Evolutionary conservation across 768 basidiomycete species (phyloP), one percentile per base, ranked within the genome.

Genomic region (Saitozyma sp.): DNA sequence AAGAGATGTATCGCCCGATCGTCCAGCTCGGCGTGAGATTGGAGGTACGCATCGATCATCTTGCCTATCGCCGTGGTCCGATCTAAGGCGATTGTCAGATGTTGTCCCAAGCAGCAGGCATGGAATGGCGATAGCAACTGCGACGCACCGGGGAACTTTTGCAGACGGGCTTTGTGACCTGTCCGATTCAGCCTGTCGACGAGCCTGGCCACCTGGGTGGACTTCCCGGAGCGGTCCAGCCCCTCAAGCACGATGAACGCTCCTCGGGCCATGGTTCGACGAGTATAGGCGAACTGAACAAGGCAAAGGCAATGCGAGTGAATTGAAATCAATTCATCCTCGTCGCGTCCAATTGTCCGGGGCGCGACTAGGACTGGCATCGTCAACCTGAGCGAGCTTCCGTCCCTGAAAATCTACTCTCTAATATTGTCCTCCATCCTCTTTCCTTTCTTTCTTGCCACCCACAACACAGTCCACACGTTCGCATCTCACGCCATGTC

Each of bases 211-310:
- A 87, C 87, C 75, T 97, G 95, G 0, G 93, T 99, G 40, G 89
- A 90, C 78, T 98, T 98, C 14, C 96, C 96, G 0, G 91, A 92
- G 64, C 90, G 84, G 77, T 98, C 95, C n/a, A 98, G 86, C 13
- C 95, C 96, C 79, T 97, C 94, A 55, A 97, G 84, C 43, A 92
- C 93, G 74, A 97, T 89, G 80, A 98, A 93, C 8, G 89, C 84
- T 0, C 90, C 91, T 53, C 78, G 43, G 17, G 40, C 9, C 45
- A 46, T 46, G 45, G n/a, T 46, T 11, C 13, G 45, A 11, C 29
- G 29, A 41, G 20, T 40, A 41, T 5, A 11, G 20, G 29, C 14
- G 10, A 46, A 20, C 41, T 58, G 14, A n/a, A 45, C 1, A 41
- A 42, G 13, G 6, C 14, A 37, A 29, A 17, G 38, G 16, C 3